Evolutionary conservation across 2,329 filamentous ascomycete species (phyloP), one percentile per base, ranked within the genome.

Genomic region (Elsinoe fawcettii): DNA sequence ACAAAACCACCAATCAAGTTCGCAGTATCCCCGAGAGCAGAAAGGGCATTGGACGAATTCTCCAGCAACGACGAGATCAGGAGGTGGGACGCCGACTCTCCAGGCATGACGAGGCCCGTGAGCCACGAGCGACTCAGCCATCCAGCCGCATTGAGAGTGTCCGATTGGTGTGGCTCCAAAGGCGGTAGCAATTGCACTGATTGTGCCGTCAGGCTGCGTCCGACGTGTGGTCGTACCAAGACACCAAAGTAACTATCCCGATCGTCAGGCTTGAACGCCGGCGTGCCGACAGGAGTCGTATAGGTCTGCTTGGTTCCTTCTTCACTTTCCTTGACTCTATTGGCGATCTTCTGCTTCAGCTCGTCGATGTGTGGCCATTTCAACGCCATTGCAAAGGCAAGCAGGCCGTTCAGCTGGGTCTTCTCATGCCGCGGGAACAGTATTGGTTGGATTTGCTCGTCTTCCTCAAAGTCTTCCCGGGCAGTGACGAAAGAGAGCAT

Each of bases 71-170:
- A 78, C 1, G 75, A 75, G 32, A 83, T 78, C n/a, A 83, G 69
- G 23, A 82, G 72, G 58, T 82, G 76, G 37, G 73, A 75, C 18
- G 79, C 76, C 3, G 73, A 65, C 62, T 80, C 76, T 3, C 80
- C 80, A 0, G 80, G 80, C 36, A 82, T 65, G 1, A 82, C 71
- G 20, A 82, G 67, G 0, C 79, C 80, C 1, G 77, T 77, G 0
- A 82, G 69, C 71, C 77, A 82, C 6, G 76, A 77, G 25, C 78
- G 74, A 54, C 77, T 80, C 2, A 82, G 70, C 79, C 79, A 82
- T 8, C 79, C 78, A 34, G 77, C 72, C 25, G 74, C 66, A 22
- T 74, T 69, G 7, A 56, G 14, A 7, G 16, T 12, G 14, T 6
- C 18, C 9, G 39, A 34, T 34, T 56, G 39, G 11, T 46, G 18